These are phyloP conservation scores for Punctularia strigosozonata DNA, from an alignment of 768 basidiomycete genomes.

Conservation along the genomic window DNA sequence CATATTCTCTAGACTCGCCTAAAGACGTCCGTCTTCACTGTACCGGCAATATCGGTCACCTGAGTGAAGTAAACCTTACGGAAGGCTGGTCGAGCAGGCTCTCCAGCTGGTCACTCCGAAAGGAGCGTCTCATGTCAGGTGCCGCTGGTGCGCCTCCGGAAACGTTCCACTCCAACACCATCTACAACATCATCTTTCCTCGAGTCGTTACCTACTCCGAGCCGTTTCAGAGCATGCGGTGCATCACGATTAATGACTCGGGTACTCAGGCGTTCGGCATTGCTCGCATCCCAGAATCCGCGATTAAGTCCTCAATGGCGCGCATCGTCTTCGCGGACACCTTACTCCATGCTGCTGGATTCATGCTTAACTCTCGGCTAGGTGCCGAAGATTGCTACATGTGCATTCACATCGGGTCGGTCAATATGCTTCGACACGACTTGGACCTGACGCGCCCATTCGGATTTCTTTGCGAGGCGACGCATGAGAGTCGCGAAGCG, in stretches of 20 bases:
- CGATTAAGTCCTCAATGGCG: no score
- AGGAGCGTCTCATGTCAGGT: not conserved
- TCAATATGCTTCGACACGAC: conserved; percentile 38
- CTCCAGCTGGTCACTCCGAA: no score
- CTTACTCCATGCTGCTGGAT: conserved; percentile 58
- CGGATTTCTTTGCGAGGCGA: no score
- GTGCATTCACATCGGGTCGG: conserved; percentile 40
- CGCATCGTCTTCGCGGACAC: conserved; percentile 57
- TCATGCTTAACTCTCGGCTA: conserved; percentile 50
- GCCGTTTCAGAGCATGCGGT: conserved; percentile 45
- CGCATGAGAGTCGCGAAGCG: no score
- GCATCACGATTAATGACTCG: conserved; percentile 34
- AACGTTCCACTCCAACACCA: conserved; percentile 40
- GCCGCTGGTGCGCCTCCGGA: conserved; percentile 19
- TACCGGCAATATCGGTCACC: no score
- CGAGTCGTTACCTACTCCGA: conserved; percentile 54
- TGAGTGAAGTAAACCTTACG: no score
- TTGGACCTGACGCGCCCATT: no score
- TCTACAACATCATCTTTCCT: conserved; percentile 59
- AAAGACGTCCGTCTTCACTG: no score
- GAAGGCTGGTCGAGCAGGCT: no score
- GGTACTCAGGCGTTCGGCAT: conserved; percentile 45
- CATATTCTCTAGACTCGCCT: no score
- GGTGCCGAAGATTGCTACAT: conserved; percentile 44
- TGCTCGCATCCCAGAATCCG: no score